phyloP scores from a whole-genome alignment of 2,329 filamentous ascomycete species.

The Zarea fungicola region DNA sequence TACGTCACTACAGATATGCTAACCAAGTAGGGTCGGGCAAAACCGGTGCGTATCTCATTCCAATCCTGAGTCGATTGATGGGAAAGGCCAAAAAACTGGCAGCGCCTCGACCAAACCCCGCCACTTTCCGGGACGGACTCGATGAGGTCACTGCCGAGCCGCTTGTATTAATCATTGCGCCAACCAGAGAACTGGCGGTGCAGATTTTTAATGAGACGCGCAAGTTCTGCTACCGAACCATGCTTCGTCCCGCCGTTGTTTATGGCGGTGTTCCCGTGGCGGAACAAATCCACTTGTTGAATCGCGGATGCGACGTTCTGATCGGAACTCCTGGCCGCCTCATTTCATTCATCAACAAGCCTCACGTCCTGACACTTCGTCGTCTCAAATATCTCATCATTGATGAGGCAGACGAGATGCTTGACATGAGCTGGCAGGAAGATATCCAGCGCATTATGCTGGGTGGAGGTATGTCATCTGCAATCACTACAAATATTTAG shows the following conservation, averaged over 20 bases:
- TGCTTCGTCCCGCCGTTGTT: conserved; percentile 84
- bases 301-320: conserved; percentile 82
- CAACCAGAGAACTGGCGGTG: conserved; percentile 83
- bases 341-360: conserved; percentile 72
- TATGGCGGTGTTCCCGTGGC: conserved; percentile 77
- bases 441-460: conserved; percentile 71
- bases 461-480: conserved; percentile 65
- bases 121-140: conserved; percentile 44
- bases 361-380: conserved; percentile 61
- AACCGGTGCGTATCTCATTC: conserved; percentile 87
- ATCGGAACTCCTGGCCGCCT: conserved; percentile 86
- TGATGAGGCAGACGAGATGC: conserved; percentile 93
- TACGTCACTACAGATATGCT: background rate
- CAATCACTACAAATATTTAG: conserved; percentile 10
- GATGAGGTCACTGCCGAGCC: conserved; percentile 70
- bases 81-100: conserved; percentile 88
- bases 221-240: conserved; percentile 88
- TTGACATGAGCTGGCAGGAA: conserved; percentile 71
- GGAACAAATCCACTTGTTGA: conserved; percentile 67
- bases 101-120: conserved; percentile 66
- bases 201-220: conserved; percentile 95
- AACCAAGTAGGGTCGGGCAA: conserved; percentile 75
- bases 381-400: conserved; percentile 79
- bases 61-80: conserved; percentile 86
- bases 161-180: conserved; percentile 76